Percentiles rank a stretch among this genome's conserved stretches.
phyloP scores from a whole-genome alignment of 176 grass and related monocot species.

The Hordeum vulgare region MorexV3_pseudomolecules_assembly NC_058522.1:2351089-2351588 shows the following conservation, averaged over 20 bases:
- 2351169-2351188: too few species aligned
- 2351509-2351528: slow-evolving; percentile 65
- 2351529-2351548: slow-evolving; percentile 76
- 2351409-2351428: not conserved
- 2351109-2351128: too few species aligned
- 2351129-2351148: too few species aligned
- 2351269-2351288: not conserved
- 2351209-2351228: not conserved
- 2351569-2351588: slow-evolving; percentile 81
- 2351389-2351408: slow-evolving; percentile 11
- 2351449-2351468: not conserved
- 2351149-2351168: too few species aligned
- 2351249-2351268: not conserved
- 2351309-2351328: not conserved
- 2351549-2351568: slow-evolving; percentile 56
- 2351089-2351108: too few species aligned
- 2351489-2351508: slow-evolving; percentile 55
- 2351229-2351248: not conserved
- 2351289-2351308: not conserved
- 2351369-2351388: slow-evolving; percentile 25
- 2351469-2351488: slow-evolving; percentile 20
- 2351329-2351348: not conserved
- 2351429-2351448: slow-evolving; percentile 15
- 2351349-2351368: slow-evolving; percentile 11
- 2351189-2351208: not conserved